phyloP scores from a whole-genome alignment of 2,329 filamentous ascomycete genomes.

The Drechmeria coniospora region DNA sequence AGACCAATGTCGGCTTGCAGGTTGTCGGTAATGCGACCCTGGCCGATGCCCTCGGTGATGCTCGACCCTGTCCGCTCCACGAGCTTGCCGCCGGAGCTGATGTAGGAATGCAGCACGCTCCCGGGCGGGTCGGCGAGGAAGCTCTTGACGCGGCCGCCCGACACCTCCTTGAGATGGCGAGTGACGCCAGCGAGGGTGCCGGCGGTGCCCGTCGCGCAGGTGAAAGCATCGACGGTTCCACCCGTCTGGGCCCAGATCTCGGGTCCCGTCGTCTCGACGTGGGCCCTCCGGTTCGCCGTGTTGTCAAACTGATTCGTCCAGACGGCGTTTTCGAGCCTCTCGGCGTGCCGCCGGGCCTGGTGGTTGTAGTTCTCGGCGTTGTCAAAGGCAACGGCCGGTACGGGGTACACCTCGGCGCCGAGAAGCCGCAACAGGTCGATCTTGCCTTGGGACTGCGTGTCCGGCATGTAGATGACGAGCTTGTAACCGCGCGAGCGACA shows the following conservation, averaged over 20 bases:
- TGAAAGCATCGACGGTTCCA: conserved; percentile 83
- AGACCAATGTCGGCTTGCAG: conserved; percentile 69
- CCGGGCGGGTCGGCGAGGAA: conserved; percentile 92
- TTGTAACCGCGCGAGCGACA: conserved; percentile 85
- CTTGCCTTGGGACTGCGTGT: conserved; percentile 97
- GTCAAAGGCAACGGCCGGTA: conserved; percentile 89
- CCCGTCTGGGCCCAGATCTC: conserved; percentile 92
- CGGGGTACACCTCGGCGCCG: conserved; percentile 88
- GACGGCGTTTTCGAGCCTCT: conserved; percentile 69
- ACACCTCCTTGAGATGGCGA: conserved; percentile 73
- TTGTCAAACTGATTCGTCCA: conserved; percentile 99
- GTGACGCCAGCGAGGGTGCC: conserved; percentile 85
- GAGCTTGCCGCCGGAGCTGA: conserved; percentile 69
- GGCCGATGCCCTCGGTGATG: conserved; percentile 96
- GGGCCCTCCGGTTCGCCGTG: conserved; percentile 78
- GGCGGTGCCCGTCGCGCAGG: conserved; percentile 83
- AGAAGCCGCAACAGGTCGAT: conserved; percentile 82
- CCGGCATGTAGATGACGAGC: conserved; percentile 98
- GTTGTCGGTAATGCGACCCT: conserved; percentile 94
- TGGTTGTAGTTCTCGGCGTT: conserved; percentile 97
- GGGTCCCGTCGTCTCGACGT: conserved; percentile 91
- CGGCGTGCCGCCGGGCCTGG: conserved; percentile 82
- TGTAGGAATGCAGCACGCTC: conserved; percentile 83
- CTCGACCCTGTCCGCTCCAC: conserved; percentile 69
- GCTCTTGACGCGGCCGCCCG: conserved; percentile 62